These are phyloP conservation scores for Tulasnella calospora DNA, from an alignment of 768 basidiomycete species.

Conservation along the genomic window DNA sequence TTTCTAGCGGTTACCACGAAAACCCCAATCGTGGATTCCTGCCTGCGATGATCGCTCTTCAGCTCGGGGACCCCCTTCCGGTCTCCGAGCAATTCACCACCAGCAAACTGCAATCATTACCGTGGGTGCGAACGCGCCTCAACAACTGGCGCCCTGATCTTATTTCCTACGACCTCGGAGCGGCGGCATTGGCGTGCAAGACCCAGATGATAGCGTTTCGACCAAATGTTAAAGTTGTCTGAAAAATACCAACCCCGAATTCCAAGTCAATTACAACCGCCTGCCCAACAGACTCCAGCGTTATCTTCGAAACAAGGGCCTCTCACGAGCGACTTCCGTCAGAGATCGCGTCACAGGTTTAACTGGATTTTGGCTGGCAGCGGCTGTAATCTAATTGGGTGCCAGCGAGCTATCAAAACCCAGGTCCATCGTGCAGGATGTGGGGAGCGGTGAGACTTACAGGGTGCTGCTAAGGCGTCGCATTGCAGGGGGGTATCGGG, in stretches of 20 bases:
- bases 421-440: background rate
- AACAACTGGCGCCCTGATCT: background rate
- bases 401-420: background rate
- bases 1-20: too few relatives aligned
- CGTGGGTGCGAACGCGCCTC: too few relatives aligned
- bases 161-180: background rate
- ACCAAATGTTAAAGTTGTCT: background rate
- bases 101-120: too few relatives aligned
- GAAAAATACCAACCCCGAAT: background rate
- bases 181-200: background rate
- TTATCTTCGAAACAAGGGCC: too few relatives aligned
- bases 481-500: too few relatives aligned
- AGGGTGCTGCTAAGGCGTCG: too few relatives aligned
- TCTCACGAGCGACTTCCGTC: too few relatives aligned
- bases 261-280: background rate
- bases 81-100: too few relatives aligned
- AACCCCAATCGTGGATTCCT: too few relatives aligned
- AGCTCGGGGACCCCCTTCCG: too few relatives aligned
- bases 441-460: too few relatives aligned
- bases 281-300: background rate
- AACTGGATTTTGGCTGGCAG: background rate
- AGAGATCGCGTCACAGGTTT: background rate
- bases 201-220: background rate
- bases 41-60: too few relatives aligned
- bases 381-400: background rate